These are phyloP conservation scores for Fusarium sp. DNA, from an alignment of 2,329 filamentous ascomycete genomes.

Conservation along the genomic window DNA sequence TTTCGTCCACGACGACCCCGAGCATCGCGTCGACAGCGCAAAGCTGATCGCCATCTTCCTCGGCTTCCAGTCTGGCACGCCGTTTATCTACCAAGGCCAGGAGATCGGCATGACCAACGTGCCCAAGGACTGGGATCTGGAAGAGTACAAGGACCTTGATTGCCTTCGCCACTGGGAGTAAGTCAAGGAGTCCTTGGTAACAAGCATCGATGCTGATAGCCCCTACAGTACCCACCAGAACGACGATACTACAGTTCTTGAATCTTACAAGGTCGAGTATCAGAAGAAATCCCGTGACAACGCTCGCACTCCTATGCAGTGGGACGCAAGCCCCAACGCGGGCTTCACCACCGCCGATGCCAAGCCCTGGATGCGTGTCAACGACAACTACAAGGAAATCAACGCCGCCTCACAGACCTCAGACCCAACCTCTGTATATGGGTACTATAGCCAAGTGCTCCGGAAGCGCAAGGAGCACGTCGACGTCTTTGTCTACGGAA, in stretches of 20 bases:
- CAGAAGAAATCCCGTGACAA: constrained; percentile 74
- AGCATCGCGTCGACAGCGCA: constrained; percentile 60
- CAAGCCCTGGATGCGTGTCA: constrained; percentile 77
- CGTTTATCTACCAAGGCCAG: constrained; percentile 77
- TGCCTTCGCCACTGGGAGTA: constrained; percentile 63
- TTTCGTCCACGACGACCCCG: constrained; percentile 62
- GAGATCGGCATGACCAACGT: constrained; percentile 75
- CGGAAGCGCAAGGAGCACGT: constrained; percentile 67
- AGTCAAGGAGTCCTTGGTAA: constrained; percentile 20
- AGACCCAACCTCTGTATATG: constrained; percentile 63
- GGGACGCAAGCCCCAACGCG: constrained; percentile 68
- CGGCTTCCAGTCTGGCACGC: constrained; percentile 68
- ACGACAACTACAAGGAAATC: constrained; percentile 69
- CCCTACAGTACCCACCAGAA: constrained; percentile 51
- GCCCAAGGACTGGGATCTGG: constrained; percentile 68
- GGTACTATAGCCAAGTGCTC: constrained; percentile 71
- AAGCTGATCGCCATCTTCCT: constrained; percentile 71
- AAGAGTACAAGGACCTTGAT: constrained; percentile 76
- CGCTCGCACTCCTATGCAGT: constrained; percentile 77
- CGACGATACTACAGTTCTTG: constrained; percentile 53
- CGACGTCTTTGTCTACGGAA: constrained; percentile 74
- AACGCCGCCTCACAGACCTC: constrained; percentile 68
- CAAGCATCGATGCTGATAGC: constrained; percentile 1
- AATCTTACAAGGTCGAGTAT: constrained; percentile 57
- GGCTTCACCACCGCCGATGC: constrained; percentile 68